Conservation (phyloP, 257 asterid genomes). For the Handroanthus guayacan region DNA sequence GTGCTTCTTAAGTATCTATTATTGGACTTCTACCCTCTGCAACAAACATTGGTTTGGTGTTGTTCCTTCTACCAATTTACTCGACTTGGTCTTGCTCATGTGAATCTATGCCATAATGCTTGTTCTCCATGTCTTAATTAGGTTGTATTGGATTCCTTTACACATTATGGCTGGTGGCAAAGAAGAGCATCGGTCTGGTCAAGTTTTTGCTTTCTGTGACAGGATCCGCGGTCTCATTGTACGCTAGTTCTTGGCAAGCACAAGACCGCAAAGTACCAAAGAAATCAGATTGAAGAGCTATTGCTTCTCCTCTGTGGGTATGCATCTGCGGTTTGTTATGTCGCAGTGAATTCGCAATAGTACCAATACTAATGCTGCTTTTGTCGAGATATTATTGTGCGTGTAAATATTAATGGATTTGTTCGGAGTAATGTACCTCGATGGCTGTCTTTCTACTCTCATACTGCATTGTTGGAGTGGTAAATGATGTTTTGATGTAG, state of each 20-base stretch:
- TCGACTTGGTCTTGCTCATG: no score
- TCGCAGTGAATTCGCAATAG: background rate
- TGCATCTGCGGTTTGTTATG: background rate
- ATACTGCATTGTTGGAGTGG: background rate
- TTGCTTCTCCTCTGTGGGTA: background rate
- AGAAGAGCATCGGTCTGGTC: conserved; percentile 58
- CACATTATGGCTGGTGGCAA: conserved; percentile 60
- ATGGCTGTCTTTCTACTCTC: background rate
- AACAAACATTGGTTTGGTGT: background rate
- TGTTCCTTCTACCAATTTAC: background rate
- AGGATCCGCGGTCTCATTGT: conserved; percentile 68
- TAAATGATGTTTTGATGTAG: background rate
- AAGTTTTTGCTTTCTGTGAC: conserved; percentile 61
- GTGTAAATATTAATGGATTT: background rate
- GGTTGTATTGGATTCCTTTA: conserved; percentile 89
- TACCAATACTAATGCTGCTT: conserved; percentile 30
- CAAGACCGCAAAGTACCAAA: conserved; percentile 21
- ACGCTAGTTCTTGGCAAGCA: conserved; percentile 52
- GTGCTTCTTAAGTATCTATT: no score
- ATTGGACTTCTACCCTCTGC: background rate
- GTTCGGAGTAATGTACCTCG: conserved; percentile 6
- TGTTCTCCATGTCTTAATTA: conserved; percentile 37
- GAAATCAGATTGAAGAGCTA: conserved; percentile 34
- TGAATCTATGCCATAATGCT: background rate
- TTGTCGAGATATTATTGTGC: conserved; percentile 10